Evolutionary conservation across 768 basidiomycete species (phyloP).

Genomic region (Pleurotus citrinopileatus): DNA sequence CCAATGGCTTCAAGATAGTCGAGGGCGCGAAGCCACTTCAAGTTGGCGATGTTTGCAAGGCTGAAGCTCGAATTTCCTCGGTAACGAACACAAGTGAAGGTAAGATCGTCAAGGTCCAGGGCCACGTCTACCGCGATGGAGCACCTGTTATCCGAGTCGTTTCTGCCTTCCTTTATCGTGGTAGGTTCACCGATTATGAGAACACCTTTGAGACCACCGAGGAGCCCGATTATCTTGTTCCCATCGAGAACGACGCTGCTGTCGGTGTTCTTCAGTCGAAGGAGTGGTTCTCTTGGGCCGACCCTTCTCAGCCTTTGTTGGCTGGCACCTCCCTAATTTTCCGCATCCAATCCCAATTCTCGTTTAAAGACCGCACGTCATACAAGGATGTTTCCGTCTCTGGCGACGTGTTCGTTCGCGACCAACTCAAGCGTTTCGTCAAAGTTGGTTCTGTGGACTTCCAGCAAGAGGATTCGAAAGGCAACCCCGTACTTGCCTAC

Average conservation of each 20-base stretch:
- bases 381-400: constrained; percentile 78
- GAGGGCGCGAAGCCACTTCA: constrained; percentile 72
- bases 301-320: constrained; percentile 71
- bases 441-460: constrained; percentile 89
- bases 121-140: constrained; percentile 72
- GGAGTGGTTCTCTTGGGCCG: constrained; percentile 97
- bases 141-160: constrained; percentile 89
- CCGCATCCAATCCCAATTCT: constrained; percentile 82
- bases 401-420: constrained; percentile 85
- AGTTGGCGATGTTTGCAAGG: constrained; percentile 87
- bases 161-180: constrained; percentile 96
- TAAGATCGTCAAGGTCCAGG: constrained; percentile 90
- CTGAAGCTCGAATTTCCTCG: constrained; percentile 85
- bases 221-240: constrained; percentile 85
- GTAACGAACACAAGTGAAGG: constrained; percentile 90
- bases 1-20: constrained; percentile 92
- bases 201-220: constrained; percentile 95
- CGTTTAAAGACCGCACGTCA: constrained; percentile 88
- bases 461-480: constrained; percentile 81
- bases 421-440: constrained; percentile 84
- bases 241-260: constrained; percentile 69
- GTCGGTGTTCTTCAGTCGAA: constrained; percentile 93
- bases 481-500: constrained; percentile 92
- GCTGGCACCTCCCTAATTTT: constrained; percentile 86
- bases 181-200: constrained; percentile 88